These are phyloP conservation scores for Chrysosphaeria jannelii DNA, from an alignment of 2,329 filamentous ascomycete genomes.

Conservation along the genomic window DNA sequence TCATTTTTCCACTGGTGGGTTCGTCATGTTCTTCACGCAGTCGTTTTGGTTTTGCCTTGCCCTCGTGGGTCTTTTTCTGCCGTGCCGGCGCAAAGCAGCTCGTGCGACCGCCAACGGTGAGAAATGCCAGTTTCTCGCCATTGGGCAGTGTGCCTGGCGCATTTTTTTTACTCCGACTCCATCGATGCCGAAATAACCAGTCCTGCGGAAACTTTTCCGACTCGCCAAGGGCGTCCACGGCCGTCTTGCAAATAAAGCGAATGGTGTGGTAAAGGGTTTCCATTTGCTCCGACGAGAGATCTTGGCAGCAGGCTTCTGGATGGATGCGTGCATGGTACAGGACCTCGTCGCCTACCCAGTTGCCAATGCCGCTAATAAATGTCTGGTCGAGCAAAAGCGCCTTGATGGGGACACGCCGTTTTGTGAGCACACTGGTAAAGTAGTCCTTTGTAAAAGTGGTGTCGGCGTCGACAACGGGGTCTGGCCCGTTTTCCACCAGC, in stretches of 20 bases:
- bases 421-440: slow-evolving; percentile 36
- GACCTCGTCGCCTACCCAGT: slow-evolving; percentile 92
- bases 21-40: slow-evolving; percentile 6
- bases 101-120: slow-evolving; percentile 75
- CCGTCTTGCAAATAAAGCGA: slow-evolving; percentile 48
- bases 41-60: slow-evolving; percentile 2
- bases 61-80: slow-evolving; percentile 74
- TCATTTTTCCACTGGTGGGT: slow-evolving; percentile 5
- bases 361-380: slow-evolving; percentile 75
- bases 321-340: slow-evolving; percentile 72
- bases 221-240: slow-evolving; percentile 52
- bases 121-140: slow-evolving; percentile 56
- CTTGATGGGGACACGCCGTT: slow-evolving; percentile 66
- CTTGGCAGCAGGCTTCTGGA: slow-evolving; percentile 76
- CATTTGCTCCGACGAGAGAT: slow-evolving; percentile 42
- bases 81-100: slow-evolving; percentile 63
- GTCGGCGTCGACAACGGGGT: slow-evolving; percentile 61
- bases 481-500: slow-evolving; percentile 73
- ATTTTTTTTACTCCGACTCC: slow-evolving; percentile 65
- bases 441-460: slow-evolving; percentile 44
- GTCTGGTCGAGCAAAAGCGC: slow-evolving; percentile 66
- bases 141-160: slow-evolving; percentile 38
- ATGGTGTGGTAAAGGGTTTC: slow-evolving; percentile 41
- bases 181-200: slow-evolving; percentile 72
- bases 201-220: slow-evolving; percentile 58